Base-by-base conservation (phyloP, 805 yeast species). In the Ogataea glucozyma region DNA sequence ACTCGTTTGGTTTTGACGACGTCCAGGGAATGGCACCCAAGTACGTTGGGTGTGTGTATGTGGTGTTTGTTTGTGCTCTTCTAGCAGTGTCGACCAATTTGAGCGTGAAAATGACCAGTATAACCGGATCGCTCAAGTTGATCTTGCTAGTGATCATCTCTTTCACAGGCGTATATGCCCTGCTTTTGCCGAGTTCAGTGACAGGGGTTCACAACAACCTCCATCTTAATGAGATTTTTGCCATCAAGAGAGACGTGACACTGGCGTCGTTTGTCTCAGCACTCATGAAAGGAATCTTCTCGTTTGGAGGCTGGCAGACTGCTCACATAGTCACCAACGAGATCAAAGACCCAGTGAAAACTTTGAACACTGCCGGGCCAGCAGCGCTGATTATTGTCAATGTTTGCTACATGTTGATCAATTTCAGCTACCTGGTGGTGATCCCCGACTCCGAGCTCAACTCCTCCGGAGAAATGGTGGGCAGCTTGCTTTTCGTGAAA, bases 91-190 rank as follows among this genome's bases (percentile, higher is more conserved):
- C 88, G 20, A 76, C 81, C 2, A 74, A 65, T 43, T 72, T 72
- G 49, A 90, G 90, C 0, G 72, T 85, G 1, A 56, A 63, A 12
- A 65, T 83, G 11, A 89, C 84, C 56, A 84, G 83, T 52, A 46
- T 76, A 10, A 60, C 84, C 3, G 91, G 93, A 0, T 71, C 70
- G 6, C 53, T 85, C 56, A 85, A 85, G 57, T 57, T 85, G 35
- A 56, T 66, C 3, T 62, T 85, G 22, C 69, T 84, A 30, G 71
- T 62, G 0, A 58, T 81, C 1, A 76, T 85, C 71, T 68, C 79
- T 2, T 38, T 72, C 4, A 75, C 84, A 0, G 87, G 90, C 0
- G 13, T 81, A 2, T 83, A 79, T 52, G 81, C 77, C 4, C 48
- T 78, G n/a, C 27, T 69, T 1, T 49, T 77, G n/a, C 85, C 78